Evolutionary conservation across 352 stramenopile species (phyloP), one percentile per base, ranked within the genome.

Genomic region (Aphanomyces euteiches): DNA sequence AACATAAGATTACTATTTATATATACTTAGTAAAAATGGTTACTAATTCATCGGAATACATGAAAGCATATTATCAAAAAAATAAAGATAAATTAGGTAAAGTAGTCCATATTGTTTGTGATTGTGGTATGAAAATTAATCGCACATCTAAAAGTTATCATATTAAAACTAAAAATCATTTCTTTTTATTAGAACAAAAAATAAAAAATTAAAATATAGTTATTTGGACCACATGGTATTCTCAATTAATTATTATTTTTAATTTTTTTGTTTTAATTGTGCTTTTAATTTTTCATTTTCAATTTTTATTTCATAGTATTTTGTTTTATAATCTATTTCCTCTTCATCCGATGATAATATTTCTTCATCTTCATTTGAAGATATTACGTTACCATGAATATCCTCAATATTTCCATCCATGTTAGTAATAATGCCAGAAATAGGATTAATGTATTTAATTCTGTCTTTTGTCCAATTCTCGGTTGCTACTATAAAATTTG

Each of bases 141-240:
- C 43, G 43, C 1, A n/a, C 10, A n/a, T 50, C 43, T n/a, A 50
- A 50, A n/a, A n/a, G 17, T 50, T 50, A 50, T 50, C 43, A 50
- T 50, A n/a, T 50, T 50, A 50, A 50, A 50, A 50, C 43, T 50
- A 50, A 50, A 50, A 50, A 50, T 50, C 43, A 50, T 50, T 50
- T 50, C 10, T 50, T 50, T 50, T 50, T 50, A 50, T 50, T 50
- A 50, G 17, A 50, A 50, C 43, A 50, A 50, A 50, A 48, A 50
- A 50, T n/a, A n/a, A 50, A 50, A n/a, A 50, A 50, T n/a, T 50
- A 50, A 50, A 28, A 28, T 28, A 28, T 28, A 28, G 28, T 50
- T 12, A 50, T 50, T n/a, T 50, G 1, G 43, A n/a, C 10, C 17
- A 28, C 28, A 28, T 28, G 28, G 2, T 2, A 28, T 28, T 28